Evolutionary conservation across 495 filamentous ascomycete species (phyloP).

Genomic region (Penicillium nucicola): DNA sequence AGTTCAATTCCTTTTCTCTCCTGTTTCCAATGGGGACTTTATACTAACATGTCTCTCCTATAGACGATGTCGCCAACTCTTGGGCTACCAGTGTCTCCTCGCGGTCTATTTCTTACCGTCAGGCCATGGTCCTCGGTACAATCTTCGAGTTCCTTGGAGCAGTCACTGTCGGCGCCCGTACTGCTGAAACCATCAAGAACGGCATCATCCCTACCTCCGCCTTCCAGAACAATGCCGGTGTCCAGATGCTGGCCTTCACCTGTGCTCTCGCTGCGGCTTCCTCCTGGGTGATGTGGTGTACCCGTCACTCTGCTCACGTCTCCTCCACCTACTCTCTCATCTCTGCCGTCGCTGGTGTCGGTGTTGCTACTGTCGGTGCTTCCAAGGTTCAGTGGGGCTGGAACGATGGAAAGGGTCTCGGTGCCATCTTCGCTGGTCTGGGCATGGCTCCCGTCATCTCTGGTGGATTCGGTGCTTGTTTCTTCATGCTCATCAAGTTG

Average conservation of each 20-base stretch:
- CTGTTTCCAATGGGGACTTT: neutral
- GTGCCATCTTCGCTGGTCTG: constrained; percentile 59
- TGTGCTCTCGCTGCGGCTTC: constrained; percentile 55
- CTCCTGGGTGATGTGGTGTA: constrained; percentile 62
- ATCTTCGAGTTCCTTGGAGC: constrained; percentile 63
- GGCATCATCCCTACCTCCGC: constrained; percentile 50
- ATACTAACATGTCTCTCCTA: too few species aligned
- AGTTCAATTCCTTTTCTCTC: constrained; percentile 19
- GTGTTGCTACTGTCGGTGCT: constrained; percentile 57
- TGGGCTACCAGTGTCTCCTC: constrained; percentile 71
- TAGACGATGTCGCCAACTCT: constrained; percentile 75
- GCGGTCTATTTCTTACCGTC: constrained; percentile 60
- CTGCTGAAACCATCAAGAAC: constrained; percentile 58
- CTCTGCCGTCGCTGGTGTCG: constrained; percentile 60
- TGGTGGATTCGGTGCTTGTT: constrained; percentile 51
- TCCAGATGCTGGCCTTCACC: constrained; percentile 61
- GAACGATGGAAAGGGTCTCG: constrained; percentile 57
- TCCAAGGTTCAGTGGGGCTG: constrained; percentile 59
- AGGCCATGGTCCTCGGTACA: constrained; percentile 65
- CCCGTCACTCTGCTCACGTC: constrained; percentile 56
- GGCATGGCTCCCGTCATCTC: constrained; percentile 60
- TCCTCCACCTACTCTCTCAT: constrained; percentile 65
- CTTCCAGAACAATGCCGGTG: constrained; percentile 50
- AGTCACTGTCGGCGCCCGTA: constrained; percentile 57
- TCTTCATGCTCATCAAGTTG: constrained; percentile 61